Percentiles rank a stretch among this genome's conserved stretches.
phyloP scores from a whole-genome alignment of 2,329 filamentous ascomycete species.

The Colletotrichum sp. region DNA sequence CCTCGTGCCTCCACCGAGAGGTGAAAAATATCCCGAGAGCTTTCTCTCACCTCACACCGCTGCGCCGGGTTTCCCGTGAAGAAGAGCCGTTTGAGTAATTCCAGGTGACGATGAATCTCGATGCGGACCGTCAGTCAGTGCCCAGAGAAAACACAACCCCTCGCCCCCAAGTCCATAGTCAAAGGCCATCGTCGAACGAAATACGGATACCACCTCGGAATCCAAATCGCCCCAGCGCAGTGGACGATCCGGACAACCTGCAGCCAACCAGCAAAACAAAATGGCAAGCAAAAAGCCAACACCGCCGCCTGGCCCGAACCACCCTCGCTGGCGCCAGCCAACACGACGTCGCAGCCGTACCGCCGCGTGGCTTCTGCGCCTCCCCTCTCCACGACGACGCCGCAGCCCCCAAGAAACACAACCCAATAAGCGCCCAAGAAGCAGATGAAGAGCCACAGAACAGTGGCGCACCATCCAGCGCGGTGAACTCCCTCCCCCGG shows the following conservation, averaged over 20 bases:
- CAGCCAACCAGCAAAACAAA: not conserved
- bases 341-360: not conserved
- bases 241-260: not conserved
- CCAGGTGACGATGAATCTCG: not conserved
- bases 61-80: not conserved
- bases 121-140: not conserved
- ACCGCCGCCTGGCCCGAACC: not conserved
- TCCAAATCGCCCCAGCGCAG: not conserved
- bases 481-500: not conserved
- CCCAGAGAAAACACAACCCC: not conserved
- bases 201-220: not conserved
- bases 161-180: not conserved
- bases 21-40: not conserved
- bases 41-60: not conserved
- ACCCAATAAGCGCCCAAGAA: not conserved
- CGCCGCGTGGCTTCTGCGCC: slow-evolving; percentile 12
- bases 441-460: not conserved
- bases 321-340: not conserved
- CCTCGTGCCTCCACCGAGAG: not conserved
- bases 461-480: not conserved
- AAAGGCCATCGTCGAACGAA: not conserved
- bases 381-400: not conserved
- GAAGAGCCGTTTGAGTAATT: not conserved
- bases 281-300: not conserved
- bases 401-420: not conserved